Evolutionary conservation across 2,329 filamentous ascomycete species (phyloP), one percentile per base, ranked within the genome.

Genomic region (Aspergillus carbonarius): DNA sequence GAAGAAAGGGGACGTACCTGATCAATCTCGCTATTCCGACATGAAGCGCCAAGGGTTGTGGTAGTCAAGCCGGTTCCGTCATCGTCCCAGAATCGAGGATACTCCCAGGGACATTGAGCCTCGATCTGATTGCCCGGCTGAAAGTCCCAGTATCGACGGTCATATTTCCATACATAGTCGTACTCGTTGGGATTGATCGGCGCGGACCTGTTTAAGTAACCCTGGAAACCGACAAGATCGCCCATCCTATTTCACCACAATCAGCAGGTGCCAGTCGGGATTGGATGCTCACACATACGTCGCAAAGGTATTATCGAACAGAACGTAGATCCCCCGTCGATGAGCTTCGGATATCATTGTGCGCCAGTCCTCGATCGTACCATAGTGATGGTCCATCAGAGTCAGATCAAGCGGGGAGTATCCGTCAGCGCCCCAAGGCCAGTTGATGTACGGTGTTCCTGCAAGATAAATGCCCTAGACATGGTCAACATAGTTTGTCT

Each of bases 281-380:
- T 37, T 9, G 9, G 25, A 34, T 32, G 15, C 12, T 34, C 30
- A 12, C 13, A 72, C 78, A 74, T 72, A 80, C 76, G 85, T 88
- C 35, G 82, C 80, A 69, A 88, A 80, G 1, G 86, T 88, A 66
- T 87, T 87, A 68, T 88, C 86, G 58, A 88, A 70, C 27, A 88
- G 75, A 35, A 88, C 83, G 72, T 87, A 87, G 83, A 88, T 87
- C 57, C 79, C 82, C 32, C 82, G 78, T 1, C 70, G 68, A 65
- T 88, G 86, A 17, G 88, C 84, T 48, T 83, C 84, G 10, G 80
- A 75, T 55, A 88, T 81, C 3, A 81, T 79, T 40, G 74, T 70
- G 62, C 84, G 80, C 83, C 85, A 88, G 58, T 78, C 73, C 13
- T 80, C 70, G 54, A 88, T 81, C 51, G 79, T 80, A 18, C 85